These are phyloP conservation scores for Debaryomyces nepalensis DNA, from an alignment of 1,139 yeast genomes.

Conservation along the genomic window DNA sequence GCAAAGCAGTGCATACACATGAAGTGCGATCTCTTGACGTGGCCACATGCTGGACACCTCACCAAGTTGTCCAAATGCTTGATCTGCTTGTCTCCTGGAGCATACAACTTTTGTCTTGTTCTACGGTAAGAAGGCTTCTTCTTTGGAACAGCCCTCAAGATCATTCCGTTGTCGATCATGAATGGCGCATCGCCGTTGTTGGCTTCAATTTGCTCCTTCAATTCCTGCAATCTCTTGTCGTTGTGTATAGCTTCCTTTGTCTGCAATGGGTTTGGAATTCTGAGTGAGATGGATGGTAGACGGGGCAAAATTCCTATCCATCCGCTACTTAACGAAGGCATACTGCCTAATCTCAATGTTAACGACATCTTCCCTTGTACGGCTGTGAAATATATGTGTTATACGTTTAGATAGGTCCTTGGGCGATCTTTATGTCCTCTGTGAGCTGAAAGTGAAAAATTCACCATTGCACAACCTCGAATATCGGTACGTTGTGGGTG, in stretches of 20 bases:
- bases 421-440: conserved; percentile 8
- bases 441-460: conserved; percentile 4
- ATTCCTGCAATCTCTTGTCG: conserved; percentile 36
- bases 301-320: conserved; percentile 28
- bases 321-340: conserved; percentile 20
- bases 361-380: conserved; percentile 26
- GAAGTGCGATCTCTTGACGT: conserved; percentile 84
- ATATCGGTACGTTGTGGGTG: neutral
- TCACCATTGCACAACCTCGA: conserved; percentile 6
- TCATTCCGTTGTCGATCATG: conserved; percentile 59
- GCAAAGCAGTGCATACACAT: conserved; percentile 92
- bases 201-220: conserved; percentile 35
- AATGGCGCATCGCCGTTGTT: conserved; percentile 37
- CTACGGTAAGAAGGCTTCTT: conserved; percentile 87
- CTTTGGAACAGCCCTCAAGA: conserved; percentile 87
- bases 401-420: neutral
- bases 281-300: conserved; percentile 26
- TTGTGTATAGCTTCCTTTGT: conserved; percentile 13
- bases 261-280: conserved; percentile 12
- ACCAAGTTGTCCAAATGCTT: conserved; percentile 76
- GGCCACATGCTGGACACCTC: conserved; percentile 96
- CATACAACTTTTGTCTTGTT: conserved; percentile 79
- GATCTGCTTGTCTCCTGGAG: conserved; percentile 82
- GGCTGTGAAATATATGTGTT: neutral
- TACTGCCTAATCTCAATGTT: conserved; percentile 27